Base-by-base conservation (phyloP, 495 filamentous ascomycete genomes). In the Mytilinidion resinicola region DNA sequence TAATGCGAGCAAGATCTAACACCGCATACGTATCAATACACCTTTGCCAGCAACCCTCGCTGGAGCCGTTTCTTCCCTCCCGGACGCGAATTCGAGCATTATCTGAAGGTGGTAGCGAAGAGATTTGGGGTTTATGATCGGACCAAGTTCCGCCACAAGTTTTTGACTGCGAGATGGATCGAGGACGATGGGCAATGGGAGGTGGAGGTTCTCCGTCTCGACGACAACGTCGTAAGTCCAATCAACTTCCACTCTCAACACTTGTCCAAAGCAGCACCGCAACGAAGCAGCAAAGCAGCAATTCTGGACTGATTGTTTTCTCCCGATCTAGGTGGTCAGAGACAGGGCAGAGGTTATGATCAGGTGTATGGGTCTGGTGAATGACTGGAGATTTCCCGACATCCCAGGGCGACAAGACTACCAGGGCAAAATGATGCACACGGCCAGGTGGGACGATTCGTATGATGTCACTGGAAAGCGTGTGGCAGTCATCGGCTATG, bases 1-100 rank as follows among this genome's bases (percentile, higher is more conserved):
- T 42, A 4, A 42, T 56, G 52, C n/a, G 34, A 51, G 8, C 54
- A 51, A 15, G 51, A 60, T 34, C 44, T 60, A 12, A 50, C 57
- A 10, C 53, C 57, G 30, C 57, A 60, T 34, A 54, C 49, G 15
- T 60, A 60, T 21, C 58, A 61, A 15, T 61, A 55, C 39, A 50
- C 58, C 1, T 61, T 51, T 51, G 52, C 58, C 15, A 41, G 58
- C 14, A 61, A 61, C 25, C 52, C 58, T 7, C 38, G 39, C 17
- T 55, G 52, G 57, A 48, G 35, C 34, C 33, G 30, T 17, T 50
- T 38, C 37, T 61, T 55, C 25, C 54, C 58, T 39, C 39, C 39
- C 4, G 39, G 39, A 12, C 11, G 39, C 11, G 39, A 42, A 42
- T 42, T 42, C 17, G 39, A 42, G 17, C 12, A 42, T 12, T 42